Evolutionary conservation across 768 basidiomycete species (phyloP), one percentile per base, ranked within the genome.

Genomic region (Suillus brevipes): DNA sequence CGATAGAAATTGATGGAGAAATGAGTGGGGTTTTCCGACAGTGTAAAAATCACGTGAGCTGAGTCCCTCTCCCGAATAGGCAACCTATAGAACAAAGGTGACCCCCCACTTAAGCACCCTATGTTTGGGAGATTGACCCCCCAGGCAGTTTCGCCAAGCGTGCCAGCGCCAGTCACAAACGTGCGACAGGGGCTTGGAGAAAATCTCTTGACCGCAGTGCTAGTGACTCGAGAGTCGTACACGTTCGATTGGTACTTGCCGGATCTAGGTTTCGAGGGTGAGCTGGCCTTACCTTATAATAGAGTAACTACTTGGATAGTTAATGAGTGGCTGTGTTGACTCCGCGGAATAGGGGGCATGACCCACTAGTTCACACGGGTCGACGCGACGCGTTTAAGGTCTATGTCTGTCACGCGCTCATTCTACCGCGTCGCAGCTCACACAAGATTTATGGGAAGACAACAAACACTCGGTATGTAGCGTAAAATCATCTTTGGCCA

Each of bases 381-480:
- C 12, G 12, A 52, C 55, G 59, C 62, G 66, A 65, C 64, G 55
- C 47, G 64, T 61, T 45, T 69, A 28, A 23, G 7, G 61, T 61
- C 28, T 52, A 75, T 74, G 71, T 69, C 69, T 60, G 60, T 71
- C 65, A 66, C 77, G 68, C 72, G 72, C 57, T 40, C 25, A 23
- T 66, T 69, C 64, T 57, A 64, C 63, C 66, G 65, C 61, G 66
- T 71, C 25, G 50, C 38, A 45, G 50, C 57, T 36, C 62, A 64
- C 52, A 62, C 47, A 25, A 64, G 47, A 47, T 23, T 67, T 59
- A 92, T 92, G 89, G 82, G 81, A 61, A 85, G 89, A 72, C 91
- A 93, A 75, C 88, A 88, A 75, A 92, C 91, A 1, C 80, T 93
- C 55, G 87, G 90, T 89, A 65, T 20, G 77, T 59, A 20, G 23